Evolutionary conservation across 768 basidiomycete genomes (phyloP).

Genomic region (Lactarius tabidus): DNA sequence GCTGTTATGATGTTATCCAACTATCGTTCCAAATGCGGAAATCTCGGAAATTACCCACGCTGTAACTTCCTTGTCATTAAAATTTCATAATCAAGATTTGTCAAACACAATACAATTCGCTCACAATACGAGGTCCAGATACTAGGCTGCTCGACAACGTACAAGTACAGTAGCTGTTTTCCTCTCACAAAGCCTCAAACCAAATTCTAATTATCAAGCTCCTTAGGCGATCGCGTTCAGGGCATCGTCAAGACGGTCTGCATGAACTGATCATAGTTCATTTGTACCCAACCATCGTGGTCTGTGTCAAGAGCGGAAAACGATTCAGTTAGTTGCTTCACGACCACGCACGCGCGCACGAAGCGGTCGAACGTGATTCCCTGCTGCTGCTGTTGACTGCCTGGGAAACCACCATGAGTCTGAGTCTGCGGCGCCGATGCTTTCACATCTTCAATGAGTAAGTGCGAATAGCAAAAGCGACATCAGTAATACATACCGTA

Average conservation of each 20-base stretch:
- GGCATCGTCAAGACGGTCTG: slow-evolving; percentile 59
- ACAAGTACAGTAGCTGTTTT: neutral
- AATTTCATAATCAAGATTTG: neutral
- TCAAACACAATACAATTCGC: neutral
- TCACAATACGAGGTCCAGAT: neutral
- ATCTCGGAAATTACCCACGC: neutral
- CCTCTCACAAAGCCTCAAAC: neutral
- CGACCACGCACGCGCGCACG: slow-evolving; percentile 78
- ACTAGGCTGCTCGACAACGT: neutral
- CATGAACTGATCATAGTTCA: slow-evolving; percentile 73
- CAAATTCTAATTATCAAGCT: neutral
- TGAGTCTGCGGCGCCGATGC: slow-evolving; percentile 38
- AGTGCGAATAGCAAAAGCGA: neutral
- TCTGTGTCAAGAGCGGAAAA: slow-evolving; percentile 66
- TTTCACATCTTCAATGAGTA: slow-evolving; percentile 38
- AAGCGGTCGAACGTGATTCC: slow-evolving; percentile 86
- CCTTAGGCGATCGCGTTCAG: slow-evolving; percentile 33
- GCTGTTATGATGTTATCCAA: no score
- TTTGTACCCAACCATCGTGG: slow-evolving; percentile 61
- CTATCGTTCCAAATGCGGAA: neutral
- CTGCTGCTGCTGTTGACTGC: slow-evolving; percentile 35
- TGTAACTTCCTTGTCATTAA: neutral
- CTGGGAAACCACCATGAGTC: slow-evolving; percentile 26
- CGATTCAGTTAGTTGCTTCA: slow-evolving; percentile 71
- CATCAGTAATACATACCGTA: slow-evolving; percentile 50